phyloP scores from a whole-genome alignment of 73 alveolate genomes.

The Paramecium sonneborni region DNA sequence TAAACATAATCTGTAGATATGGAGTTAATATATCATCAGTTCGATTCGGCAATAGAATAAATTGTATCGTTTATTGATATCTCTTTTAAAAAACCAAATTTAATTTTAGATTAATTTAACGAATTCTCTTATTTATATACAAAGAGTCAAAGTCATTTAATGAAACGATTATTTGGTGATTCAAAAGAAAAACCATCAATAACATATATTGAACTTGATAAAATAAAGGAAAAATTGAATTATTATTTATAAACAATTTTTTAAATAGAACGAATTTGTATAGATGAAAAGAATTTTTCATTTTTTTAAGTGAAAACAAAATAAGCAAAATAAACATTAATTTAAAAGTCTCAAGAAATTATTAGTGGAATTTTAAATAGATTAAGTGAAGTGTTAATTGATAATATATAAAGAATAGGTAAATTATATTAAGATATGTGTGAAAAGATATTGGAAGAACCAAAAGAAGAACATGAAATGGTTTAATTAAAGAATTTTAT shows the following conservation, averaged over 20 bases:
- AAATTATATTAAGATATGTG: slow-evolving; percentile 43
- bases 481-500: slow-evolving; percentile 58
- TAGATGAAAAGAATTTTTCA: slow-evolving; percentile 58
- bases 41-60: neutral
- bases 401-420: slow-evolving; percentile 13
- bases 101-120: slow-evolving; percentile 13
- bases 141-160: slow-evolving; percentile 46
- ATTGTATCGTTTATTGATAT: neutral
- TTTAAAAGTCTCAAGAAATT: slow-evolving; percentile 25
- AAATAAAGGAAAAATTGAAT: slow-evolving; percentile 18
- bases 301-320: slow-evolving; percentile 61
- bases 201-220: slow-evolving; percentile 38
- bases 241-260: slow-evolving; percentile 15
- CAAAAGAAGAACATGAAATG: slow-evolving; percentile 61
- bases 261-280: slow-evolving; percentile 24
- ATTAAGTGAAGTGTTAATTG: slow-evolving; percentile 38
- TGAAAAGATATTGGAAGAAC: slow-evolving; percentile 49
- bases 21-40: neutral
- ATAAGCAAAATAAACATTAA: slow-evolving; percentile 28
- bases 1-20: neutral
- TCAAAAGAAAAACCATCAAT: slow-evolving; percentile 44
- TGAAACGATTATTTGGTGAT: slow-evolving; percentile 16
- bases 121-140: neutral
- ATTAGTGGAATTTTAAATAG: slow-evolving; percentile 21
- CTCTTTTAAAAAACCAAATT: neutral